phyloP scores from a whole-genome alignment of 2,329 filamentous ascomycete species.

The Periconia sp. region DNA sequence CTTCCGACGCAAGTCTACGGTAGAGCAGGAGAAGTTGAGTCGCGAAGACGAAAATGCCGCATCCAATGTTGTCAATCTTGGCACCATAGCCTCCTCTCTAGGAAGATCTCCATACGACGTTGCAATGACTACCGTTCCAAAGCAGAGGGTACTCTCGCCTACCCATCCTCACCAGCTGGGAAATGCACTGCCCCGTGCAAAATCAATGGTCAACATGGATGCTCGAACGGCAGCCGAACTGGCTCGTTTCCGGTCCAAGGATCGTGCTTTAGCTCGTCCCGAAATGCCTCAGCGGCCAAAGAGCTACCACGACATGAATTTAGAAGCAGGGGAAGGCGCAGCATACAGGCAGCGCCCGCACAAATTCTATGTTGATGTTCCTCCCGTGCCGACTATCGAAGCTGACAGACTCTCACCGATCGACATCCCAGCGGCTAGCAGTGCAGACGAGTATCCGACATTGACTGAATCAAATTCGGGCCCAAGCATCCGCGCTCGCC shows the following conservation, averaged over 20 bases:
- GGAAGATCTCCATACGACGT: constrained; percentile 54
- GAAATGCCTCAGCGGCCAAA: constrained; percentile 28
- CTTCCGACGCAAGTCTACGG: constrained; percentile 35
- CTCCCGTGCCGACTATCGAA: constrained; percentile 19
- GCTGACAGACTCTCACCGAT: too few relatives aligned
- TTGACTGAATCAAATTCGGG: constrained; percentile 6
- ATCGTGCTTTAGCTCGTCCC: constrained; percentile 28
- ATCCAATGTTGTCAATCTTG: constrained; percentile 46
- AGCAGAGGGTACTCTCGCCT: constrained; percentile 25
- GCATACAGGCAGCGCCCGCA: constrained; percentile 21
- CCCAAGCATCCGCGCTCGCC: constrained; percentile 13
- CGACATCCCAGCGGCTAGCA: background rate
- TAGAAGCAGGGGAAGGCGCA: constrained; percentile 30
- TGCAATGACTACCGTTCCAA: constrained; percentile 34
- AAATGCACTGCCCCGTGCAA: constrained; percentile 30
- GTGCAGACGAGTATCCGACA: constrained; percentile 4
- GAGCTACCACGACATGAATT: constrained; percentile 35
- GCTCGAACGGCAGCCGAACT: constrained; percentile 41
- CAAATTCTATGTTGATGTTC: constrained; percentile 24
- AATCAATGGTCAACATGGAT: constrained; percentile 44
- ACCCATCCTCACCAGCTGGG: constrained; percentile 46
- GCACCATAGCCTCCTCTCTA: constrained; percentile 48
- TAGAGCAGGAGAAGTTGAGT: constrained; percentile 22
- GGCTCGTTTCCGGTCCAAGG: constrained; percentile 44
- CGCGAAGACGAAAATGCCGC: constrained; percentile 20